Evolutionary conservation across 2,329 filamentous ascomycete genomes (phyloP).

Genomic region (Colletotrichum sp.): DNA sequence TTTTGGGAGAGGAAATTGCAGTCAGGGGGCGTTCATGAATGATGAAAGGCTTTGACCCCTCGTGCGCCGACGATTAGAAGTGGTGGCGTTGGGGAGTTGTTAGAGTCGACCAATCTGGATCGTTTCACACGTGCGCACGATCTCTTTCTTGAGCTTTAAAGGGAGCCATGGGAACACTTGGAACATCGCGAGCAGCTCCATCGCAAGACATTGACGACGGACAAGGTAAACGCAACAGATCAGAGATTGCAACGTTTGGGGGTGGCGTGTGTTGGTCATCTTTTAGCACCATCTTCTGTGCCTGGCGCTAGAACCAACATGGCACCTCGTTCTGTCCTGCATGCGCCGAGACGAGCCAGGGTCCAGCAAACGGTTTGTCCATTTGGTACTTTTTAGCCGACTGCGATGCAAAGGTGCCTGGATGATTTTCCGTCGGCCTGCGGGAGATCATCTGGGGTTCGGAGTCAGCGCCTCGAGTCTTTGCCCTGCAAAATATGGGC

Average conservation of each 20-base stretch:
- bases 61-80: not conserved
- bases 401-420: not conserved
- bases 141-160: not conserved
- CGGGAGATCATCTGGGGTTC: not conserved
- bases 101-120: not conserved
- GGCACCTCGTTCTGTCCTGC: not conserved
- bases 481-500: not conserved
- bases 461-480: not conserved
- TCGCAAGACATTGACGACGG: not conserved
- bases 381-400: not conserved
- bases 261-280: not conserved
- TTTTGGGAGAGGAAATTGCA: not conserved
- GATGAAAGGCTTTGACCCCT: not conserved
- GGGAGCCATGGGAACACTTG: not conserved
- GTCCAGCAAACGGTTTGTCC: not conserved
- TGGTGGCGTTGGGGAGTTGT: not conserved
- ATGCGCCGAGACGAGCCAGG: not conserved
- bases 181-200: not conserved
- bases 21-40: not conserved
- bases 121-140: not conserved
- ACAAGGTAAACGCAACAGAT: not conserved
- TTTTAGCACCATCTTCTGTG: not conserved
- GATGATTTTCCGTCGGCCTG: not conserved
- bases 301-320: not conserved
- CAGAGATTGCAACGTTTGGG: not conserved